Conservation (phyloP, 2,329 filamentous ascomycete genomes). For the Fonsecaea multimorphosa region DNA sequence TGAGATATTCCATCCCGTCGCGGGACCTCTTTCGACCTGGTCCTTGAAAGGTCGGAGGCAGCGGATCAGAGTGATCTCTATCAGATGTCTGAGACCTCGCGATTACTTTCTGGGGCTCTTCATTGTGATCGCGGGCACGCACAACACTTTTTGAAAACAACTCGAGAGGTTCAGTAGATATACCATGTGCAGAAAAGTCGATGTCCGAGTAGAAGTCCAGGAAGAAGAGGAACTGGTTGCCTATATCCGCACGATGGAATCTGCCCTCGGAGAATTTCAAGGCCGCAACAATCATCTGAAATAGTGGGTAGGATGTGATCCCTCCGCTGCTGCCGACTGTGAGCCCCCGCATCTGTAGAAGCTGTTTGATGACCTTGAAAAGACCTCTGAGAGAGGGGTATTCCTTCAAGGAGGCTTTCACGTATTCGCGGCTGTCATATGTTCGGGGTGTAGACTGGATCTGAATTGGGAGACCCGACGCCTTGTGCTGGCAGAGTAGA, state of each 20-base stretch:
- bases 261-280: slow-evolving; percentile 53
- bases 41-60: neutral
- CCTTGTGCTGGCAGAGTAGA: slow-evolving; percentile 50
- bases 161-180: slow-evolving; percentile 57
- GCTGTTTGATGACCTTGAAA: slow-evolving; percentile 58
- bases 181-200: slow-evolving; percentile 53
- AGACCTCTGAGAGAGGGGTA: slow-evolving; percentile 58
- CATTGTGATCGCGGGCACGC: neutral
- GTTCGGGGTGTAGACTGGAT: slow-evolving; percentile 56
- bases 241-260: slow-evolving; percentile 44
- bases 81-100: neutral
- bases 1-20: slow-evolving; percentile 43
- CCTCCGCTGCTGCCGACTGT: slow-evolving; percentile 57
- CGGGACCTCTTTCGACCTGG: slow-evolving; percentile 8
- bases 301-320: slow-evolving; percentile 60
- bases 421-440: slow-evolving; percentile 49
- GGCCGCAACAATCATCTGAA: slow-evolving; percentile 64
- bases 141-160: slow-evolving; percentile 50
- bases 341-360: slow-evolving; percentile 58
- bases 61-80: neutral
- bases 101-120: slow-evolving; percentile 15
- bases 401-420: slow-evolving; percentile 55
- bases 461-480: slow-evolving; percentile 59
- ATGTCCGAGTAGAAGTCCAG: slow-evolving; percentile 58
- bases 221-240: slow-evolving; percentile 55